Base-by-base conservation (phyloP, 2,329 filamentous ascomycete species). In the Penicillium sp. region DNA sequence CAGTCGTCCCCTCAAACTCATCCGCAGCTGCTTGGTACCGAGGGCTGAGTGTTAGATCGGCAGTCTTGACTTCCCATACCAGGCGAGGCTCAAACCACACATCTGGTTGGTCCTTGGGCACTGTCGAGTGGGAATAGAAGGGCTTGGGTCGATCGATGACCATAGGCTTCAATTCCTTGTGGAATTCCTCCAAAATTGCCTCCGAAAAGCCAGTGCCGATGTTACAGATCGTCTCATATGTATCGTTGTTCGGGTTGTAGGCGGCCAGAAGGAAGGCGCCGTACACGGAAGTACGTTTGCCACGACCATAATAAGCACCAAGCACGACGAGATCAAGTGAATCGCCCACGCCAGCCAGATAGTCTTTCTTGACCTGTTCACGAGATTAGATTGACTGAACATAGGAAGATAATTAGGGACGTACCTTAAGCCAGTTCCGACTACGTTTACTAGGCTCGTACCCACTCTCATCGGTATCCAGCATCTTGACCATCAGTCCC, bases 401-500 rank as follows among this genome's bases (percentile, higher is more conserved):
- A 50, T 35, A 49, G 9, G 14, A 43, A 33, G 3, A 23, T 47
- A 25, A 13, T 25, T 3, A 14, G 27, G 26, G 50, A 11, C 72
- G 69, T 81, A 90, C 89, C 83, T 99, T 99, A 63, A 99, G 89
- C 95, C 95, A 99, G 72, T 99, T 99, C 58, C 95, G 90, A 76
- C 91, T 96, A 63, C 95, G 89, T 74, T 96, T 96, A 69, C 91
- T 96, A 21, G 95, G 95, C 77, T 98, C 93, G 72, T 99, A 99
- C 67, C 91, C 91, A 66, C 91, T 96, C 75, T 97, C 93, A 7
- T 85, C 81, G 0, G 93, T 95, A 72, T 98, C 93, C 58, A 99
- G 79, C 95, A 99, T 99, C 81, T 99, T 99, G 14, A 99, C 95
- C 95, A 99, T 99, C 53, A 99, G 81, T 11, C 95, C 95, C 79